Conservation (phyloP, 1,284 basidiomycete species). For the Taiwanofungus camphoratus region DNA sequence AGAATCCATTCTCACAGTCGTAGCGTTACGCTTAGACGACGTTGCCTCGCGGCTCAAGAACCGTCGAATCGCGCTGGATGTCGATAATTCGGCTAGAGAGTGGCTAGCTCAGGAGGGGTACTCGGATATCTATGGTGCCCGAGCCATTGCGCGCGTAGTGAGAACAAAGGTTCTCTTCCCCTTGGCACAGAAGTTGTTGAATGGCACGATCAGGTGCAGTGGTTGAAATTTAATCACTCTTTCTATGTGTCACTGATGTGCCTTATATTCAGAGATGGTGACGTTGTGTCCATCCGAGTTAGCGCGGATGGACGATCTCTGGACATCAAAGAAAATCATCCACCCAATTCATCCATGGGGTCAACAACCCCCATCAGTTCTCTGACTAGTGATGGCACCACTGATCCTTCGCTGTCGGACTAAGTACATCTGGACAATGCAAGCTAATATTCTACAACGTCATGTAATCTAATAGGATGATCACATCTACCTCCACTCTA, state of each 20-base stretch:
- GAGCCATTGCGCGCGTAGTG: conserved; percentile 80
- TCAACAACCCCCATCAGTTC: conserved; percentile 4
- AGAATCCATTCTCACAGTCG: conserved; percentile 70
- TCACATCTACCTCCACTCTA: neutral
- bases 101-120: conserved; percentile 84
- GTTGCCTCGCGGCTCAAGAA: conserved; percentile 62
- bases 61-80: conserved; percentile 68
- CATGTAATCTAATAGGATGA: neutral
- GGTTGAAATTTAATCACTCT: too few species aligned
- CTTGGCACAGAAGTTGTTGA: conserved; percentile 69
- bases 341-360: conserved; percentile 33
- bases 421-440: neutral
- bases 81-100: conserved; percentile 55
- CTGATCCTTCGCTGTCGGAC: neutral
- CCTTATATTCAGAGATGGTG: conserved; percentile 46
- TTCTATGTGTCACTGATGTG: conserved; percentile 29
- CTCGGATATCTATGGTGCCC: conserved; percentile 81
- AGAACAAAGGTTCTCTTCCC: conserved; percentile 75
- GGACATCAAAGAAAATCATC: conserved; percentile 54
- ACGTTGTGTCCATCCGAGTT: conserved; percentile 52
- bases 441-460: neutral
- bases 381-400: neutral
- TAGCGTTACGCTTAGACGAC: conserved; percentile 70
- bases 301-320: conserved; percentile 38
- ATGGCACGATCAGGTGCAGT: conserved; percentile 63